Evolutionary conservation across 2,329 filamentous ascomycete species (phyloP).

Genomic region (Calonectria ilicicola): DNA sequence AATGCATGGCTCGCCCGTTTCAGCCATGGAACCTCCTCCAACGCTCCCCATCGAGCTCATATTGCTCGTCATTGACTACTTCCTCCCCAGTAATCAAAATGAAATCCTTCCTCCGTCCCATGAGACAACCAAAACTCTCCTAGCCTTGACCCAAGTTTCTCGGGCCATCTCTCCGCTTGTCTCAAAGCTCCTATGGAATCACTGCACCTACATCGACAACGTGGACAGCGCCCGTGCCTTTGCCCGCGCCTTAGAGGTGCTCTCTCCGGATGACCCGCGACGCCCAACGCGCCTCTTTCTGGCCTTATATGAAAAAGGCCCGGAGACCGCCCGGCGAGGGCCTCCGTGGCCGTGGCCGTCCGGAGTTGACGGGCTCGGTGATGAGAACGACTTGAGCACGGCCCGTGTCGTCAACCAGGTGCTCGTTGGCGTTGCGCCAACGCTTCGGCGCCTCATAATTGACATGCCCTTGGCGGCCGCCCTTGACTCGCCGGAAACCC

Average conservation of each 20-base stretch:
- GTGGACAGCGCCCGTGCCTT: constrained; percentile 4
- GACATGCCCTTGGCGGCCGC: constrained; percentile 15
- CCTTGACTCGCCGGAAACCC: background rate
- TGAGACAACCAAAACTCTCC: constrained; percentile 13
- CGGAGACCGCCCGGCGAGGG: background rate
- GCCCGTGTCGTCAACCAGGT: background rate
- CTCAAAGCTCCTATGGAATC: constrained; percentile 13
- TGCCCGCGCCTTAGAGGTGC: background rate
- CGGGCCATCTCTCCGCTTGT: constrained; percentile 14
- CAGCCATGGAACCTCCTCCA: background rate
- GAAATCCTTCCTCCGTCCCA: constrained; percentile 17
- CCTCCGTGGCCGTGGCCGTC: constrained; percentile 10
- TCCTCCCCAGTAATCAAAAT: constrained; percentile 16
- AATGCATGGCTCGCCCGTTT: background rate
- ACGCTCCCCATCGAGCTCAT: background rate
- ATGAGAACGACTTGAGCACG: background rate
- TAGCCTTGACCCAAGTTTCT: constrained; percentile 15
- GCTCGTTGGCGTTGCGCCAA: constrained; percentile 4
- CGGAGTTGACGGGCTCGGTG: background rate
- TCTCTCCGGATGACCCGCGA: constrained; percentile 15
- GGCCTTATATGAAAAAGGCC: constrained; percentile 6
- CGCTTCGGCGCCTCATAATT: constrained; percentile 13
- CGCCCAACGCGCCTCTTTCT: constrained; percentile 13
- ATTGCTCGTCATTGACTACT: constrained; percentile 6
- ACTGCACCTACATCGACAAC: constrained; percentile 15